Evolutionary conservation across 75 land plant species (phyloP).

Genomic region (Selaginella moellendorffii): DNA sequence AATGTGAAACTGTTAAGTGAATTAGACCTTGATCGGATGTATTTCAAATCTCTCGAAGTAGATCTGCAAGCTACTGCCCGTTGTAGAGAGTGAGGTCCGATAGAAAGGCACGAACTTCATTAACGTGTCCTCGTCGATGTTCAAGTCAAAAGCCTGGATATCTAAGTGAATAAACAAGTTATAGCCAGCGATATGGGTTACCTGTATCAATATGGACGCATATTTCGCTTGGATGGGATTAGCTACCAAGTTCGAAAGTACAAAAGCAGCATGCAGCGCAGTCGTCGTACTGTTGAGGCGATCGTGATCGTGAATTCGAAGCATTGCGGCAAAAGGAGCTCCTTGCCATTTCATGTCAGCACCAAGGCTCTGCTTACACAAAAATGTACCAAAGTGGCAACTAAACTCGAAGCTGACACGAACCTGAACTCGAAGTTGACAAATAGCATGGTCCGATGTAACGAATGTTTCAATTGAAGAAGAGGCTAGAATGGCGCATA

Average conservation of each 20-base stretch:
- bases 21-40: constrained; percentile 69
- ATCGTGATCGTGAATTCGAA: constrained; percentile 40
- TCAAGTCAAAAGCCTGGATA: constrained; percentile 78
- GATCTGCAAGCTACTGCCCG: constrained; percentile 36
- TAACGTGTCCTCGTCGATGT: constrained; percentile 81
- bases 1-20: not conserved
- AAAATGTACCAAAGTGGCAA: not conserved
- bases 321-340: constrained; percentile 64
- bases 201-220: constrained; percentile 64
- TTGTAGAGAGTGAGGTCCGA: constrained; percentile 58
- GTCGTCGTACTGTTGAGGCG: constrained; percentile 21
- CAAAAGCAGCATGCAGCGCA: constrained; percentile 33
- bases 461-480: constrained; percentile 34
- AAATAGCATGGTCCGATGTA: constrained; percentile 30
- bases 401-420: not conserved
- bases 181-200: too few species aligned
- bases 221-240: constrained; percentile 58
- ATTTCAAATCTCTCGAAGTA: constrained; percentile 88
- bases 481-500: constrained; percentile 37
- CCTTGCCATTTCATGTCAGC: constrained; percentile 79
- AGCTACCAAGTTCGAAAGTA: constrained; percentile 31
- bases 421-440: constrained; percentile 51
- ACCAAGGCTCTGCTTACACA: constrained; percentile 38
- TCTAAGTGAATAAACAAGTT: too few species aligned
- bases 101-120: constrained; percentile 81